Percentiles rank a stretch among this genome's conserved stretches.
Conservation (phyloP, 805 yeast species). For the Wickerhamomyces canadensis region DNA sequence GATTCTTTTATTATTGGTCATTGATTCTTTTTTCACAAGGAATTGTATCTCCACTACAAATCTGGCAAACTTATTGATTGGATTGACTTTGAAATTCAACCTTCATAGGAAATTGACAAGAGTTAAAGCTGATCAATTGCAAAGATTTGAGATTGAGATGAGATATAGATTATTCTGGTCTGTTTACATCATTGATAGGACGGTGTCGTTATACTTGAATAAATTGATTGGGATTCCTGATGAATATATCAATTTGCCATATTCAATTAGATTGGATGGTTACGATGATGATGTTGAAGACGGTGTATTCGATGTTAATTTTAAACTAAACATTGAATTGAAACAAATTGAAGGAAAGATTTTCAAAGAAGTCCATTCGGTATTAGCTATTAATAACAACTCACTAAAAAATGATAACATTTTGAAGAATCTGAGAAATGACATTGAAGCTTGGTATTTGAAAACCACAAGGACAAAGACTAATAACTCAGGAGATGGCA, state of each 20-base stretch:
- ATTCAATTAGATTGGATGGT: conserved; percentile 30
- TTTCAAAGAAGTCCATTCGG: conserved; percentile 41
- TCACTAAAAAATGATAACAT: conserved; percentile 7
- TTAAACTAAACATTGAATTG: conserved; percentile 38
- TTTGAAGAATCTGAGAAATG: conserved; percentile 10
- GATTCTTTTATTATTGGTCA: conserved; percentile 40
- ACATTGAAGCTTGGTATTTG: conserved; percentile 33
- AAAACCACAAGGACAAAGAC: conserved; percentile 14
- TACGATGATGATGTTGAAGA: conserved; percentile 35
- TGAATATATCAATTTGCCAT: conserved; percentile 42
- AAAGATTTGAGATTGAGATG: conserved; percentile 30
- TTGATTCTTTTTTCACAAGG: conserved; percentile 49
- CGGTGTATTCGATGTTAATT: conserved; percentile 31
- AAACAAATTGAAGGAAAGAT: conserved; percentile 45
- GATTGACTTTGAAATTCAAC: conserved; percentile 42
- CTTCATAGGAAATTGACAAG: conserved; percentile 33
- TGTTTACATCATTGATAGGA: conserved; percentile 40
- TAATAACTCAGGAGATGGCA: conserved; percentile 1
- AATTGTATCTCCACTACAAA: conserved; percentile 52
- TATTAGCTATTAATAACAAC: conserved; percentile 30
- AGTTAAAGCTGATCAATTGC: conserved; percentile 10
- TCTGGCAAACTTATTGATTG: conserved; percentile 41
- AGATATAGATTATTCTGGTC: conserved; percentile 45
- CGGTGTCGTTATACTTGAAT: conserved; percentile 46
- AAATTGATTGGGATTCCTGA: conserved; percentile 46